Base-by-base conservation (phyloP, 2,329 filamentous ascomycete genomes). In the Penicillium janthinellum region DNA sequence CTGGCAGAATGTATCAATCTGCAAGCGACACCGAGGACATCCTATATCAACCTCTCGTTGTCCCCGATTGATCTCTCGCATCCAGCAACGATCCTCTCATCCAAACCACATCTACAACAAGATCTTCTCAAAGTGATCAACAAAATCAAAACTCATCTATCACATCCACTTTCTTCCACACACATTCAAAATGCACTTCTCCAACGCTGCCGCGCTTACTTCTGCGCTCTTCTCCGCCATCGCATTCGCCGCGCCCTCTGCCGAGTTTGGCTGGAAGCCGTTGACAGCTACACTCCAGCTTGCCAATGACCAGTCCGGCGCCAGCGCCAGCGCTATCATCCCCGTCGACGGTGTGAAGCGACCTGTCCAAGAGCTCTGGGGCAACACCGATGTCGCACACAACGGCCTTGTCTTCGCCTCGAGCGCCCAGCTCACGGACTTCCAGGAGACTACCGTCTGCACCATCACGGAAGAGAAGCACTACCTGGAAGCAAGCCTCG, bases 231-330 rank as follows among this genome's bases (percentile, higher is more conserved):
- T 70, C 41, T 56, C 63, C 31, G 52, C 64, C 56, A 54, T 61
- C n/a, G 56, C 59, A 35, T 57, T 63, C 12, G 64, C 65, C 35
- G 60, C 57, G 37, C 61, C 65, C 15, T 5, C 64, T 17, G 56
- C 54, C 12, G 47, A 58, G 41, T 45, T 38, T 47, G 41, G 39
- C 10, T 59, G 60, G 59, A 34, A 42, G 37, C 50, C 17, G 14
- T 34, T 47, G 49, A 60, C 54, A 12, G 67, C 64, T 34, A 69
- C 65, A 3, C 50, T 71, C 8, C 67, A 70, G 53, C 64, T 71
- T 12, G 59, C 67, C 49, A 71, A 71, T 48, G 69, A 71, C 34
- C 63, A 70, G 31, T 64, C 62, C 2, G 69, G 69, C 20, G 61
- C 67, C 50, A 62, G 67, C 11, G 64, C 67, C 31, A 61, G 68